These are phyloP conservation scores for Clavispora fructus DNA, from an alignment of 805 yeast species.

Conservation along the genomic window DNA sequence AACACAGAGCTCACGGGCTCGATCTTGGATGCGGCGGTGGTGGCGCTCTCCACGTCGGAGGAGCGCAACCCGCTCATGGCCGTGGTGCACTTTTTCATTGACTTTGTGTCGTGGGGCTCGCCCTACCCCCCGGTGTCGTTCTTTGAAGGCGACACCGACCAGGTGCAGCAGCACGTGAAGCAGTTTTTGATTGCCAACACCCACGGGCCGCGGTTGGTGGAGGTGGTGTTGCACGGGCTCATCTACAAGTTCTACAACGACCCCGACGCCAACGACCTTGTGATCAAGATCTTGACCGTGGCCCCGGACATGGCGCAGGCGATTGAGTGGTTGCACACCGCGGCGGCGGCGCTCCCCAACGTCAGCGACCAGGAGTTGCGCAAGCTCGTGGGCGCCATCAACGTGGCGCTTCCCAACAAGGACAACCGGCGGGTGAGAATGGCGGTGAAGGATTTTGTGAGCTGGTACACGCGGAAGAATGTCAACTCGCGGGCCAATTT, in stretches of 20 bases:
- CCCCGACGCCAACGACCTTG: slow-evolving; percentile 70
- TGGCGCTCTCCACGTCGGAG: slow-evolving; percentile 45
- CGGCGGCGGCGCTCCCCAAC: slow-evolving; percentile 54
- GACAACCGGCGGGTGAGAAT: slow-evolving; percentile 72
- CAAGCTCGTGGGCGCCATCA: slow-evolving; percentile 54
- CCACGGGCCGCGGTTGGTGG: slow-evolving; percentile 54
- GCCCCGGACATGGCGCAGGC: slow-evolving; percentile 41
- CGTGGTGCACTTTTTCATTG: slow-evolving; percentile 72
- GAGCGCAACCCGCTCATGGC: slow-evolving; percentile 69
- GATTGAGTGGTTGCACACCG: slow-evolving; percentile 56
- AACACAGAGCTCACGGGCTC: slow-evolving; percentile 44
- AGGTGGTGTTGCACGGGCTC: slow-evolving; percentile 57
- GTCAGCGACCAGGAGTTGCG: slow-evolving; percentile 65
- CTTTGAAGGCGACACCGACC: slow-evolving; percentile 34
- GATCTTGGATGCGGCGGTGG: slow-evolving; percentile 54
- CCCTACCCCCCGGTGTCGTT: slow-evolving; percentile 75
- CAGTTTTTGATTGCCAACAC: slow-evolving; percentile 35
- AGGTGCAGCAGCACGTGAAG: slow-evolving; percentile 51
- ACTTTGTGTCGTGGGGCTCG: slow-evolving; percentile 80
- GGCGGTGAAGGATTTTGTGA: slow-evolving; percentile 69
- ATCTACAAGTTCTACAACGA: slow-evolving; percentile 68
- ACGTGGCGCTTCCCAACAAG: slow-evolving; percentile 57
- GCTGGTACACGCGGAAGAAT: slow-evolving; percentile 78
- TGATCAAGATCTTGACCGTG: slow-evolving; percentile 55
- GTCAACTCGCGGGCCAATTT: slow-evolving; percentile 28